Conservation (phyloP, 2,329 filamentous ascomycete genomes). For the Graphilbum ipis-grandicollis region DNA sequence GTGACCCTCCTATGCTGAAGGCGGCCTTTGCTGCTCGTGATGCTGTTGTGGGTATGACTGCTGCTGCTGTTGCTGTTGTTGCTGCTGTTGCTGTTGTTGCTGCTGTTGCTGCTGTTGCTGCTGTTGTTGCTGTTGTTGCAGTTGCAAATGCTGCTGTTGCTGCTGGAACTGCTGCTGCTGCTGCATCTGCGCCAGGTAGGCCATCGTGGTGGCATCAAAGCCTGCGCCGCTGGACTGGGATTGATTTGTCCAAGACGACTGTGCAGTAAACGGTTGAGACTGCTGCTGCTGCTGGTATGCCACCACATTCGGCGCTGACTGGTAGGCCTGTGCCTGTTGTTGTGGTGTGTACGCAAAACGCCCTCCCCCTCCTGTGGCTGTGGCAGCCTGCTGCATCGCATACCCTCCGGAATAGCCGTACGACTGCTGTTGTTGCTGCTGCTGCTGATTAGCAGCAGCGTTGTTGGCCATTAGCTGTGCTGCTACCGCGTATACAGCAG, state of each 20-base stretch:
- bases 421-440: neutral
- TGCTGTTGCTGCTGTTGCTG: conserved; percentile 3
- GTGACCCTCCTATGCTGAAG: neutral
- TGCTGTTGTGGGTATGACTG: neutral
- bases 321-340: neutral
- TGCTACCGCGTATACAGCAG: neutral
- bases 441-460: neutral
- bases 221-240: neutral
- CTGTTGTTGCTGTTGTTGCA: conserved; percentile 8
- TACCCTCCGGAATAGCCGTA: too few relatives aligned
- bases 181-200: neutral
- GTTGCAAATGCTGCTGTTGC: conserved; percentile 10
- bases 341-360: too few relatives aligned
- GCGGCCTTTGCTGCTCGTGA: conserved; percentile 1
- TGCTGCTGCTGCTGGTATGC: neutral
- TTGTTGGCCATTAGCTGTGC: neutral
- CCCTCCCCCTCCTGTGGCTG: too few relatives aligned
- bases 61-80: neutral
- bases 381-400: too few relatives aligned
- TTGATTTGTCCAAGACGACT: neutral
- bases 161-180: neutral
- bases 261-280: too few relatives aligned
- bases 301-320: too few relatives aligned
- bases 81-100: conserved; percentile 1
- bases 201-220: neutral